These are phyloP conservation scores for Eucalyptus sp. DNA, from an alignment of 345 rosid genomes.

Conservation along the genomic window DNA sequence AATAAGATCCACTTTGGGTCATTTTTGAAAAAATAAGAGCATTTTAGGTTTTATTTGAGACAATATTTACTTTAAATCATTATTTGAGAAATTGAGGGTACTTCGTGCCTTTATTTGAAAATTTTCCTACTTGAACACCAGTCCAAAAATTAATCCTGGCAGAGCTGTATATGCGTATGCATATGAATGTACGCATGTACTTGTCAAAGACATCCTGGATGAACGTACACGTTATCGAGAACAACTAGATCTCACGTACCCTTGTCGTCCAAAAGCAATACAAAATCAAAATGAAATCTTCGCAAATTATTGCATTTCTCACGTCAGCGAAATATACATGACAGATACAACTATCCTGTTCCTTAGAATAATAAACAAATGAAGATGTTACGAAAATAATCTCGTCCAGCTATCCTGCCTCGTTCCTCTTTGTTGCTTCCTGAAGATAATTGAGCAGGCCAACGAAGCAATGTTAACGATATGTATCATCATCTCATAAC, in stretches of 20 bases:
- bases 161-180: background rate
- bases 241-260: background rate
- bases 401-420: background rate
- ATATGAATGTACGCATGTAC: background rate
- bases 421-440: background rate
- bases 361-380: background rate
- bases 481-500: background rate
- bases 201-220: background rate
- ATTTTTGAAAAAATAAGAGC: rapidly evolving
- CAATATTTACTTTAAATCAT: too few species aligned
- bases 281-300: background rate
- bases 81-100: rapidly evolving
- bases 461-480: background rate
- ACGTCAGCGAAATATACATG: background rate
- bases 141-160: background rate
- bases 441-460: background rate
- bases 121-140: too few species aligned
- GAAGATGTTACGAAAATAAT: background rate
- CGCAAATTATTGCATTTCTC: background rate
- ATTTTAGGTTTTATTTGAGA: rapidly evolving
- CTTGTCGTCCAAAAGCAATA: background rate
- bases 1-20: rapidly evolving
- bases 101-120: too few species aligned
- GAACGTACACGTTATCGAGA: background rate
- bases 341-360: background rate